Evolutionary conservation across 2,329 filamentous ascomycete genomes (phyloP).

Genomic region (Fusarium sp.): DNA sequence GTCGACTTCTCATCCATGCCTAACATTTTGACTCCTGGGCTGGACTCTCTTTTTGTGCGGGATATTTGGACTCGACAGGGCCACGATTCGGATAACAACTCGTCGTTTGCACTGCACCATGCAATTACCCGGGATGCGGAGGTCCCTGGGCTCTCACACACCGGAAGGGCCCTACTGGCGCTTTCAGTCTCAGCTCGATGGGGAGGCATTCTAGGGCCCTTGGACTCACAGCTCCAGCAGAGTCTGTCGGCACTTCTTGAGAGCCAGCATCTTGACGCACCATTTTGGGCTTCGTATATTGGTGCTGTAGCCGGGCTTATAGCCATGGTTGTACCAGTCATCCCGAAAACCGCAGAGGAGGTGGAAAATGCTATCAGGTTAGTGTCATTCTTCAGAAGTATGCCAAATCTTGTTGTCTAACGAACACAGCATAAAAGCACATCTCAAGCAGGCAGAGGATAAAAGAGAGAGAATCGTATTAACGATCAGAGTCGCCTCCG

Average conservation of each 20-base stretch:
- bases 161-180: conserved; percentile 75
- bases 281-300: conserved; percentile 65
- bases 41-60: conserved; percentile 58
- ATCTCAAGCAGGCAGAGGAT: conserved; percentile 42
- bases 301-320: conserved; percentile 60
- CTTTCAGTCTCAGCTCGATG: conserved; percentile 79
- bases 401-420: conserved; percentile 20
- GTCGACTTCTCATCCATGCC: conserved; percentile 50
- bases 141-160: conserved; percentile 78
- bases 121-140: conserved; percentile 75
- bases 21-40: conserved; percentile 55
- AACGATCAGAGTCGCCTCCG: conserved; percentile 48
- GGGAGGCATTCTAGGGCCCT: conserved; percentile 67
- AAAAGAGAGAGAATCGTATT: conserved; percentile 53
- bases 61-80: conserved; percentile 65
- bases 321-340: conserved; percentile 54
- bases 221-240: conserved; percentile 57
- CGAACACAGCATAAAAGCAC: conserved; percentile 46
- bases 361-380: conserved; percentile 54
- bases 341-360: conserved; percentile 51
- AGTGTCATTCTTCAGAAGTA: conserved; percentile 28
- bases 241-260: conserved; percentile 57
- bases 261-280: conserved; percentile 50
- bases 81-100: conserved; percentile 62
- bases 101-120: conserved; percentile 76